Evolutionary conservation across 768 basidiomycete genomes (phyloP).

Genomic region (Suillus clintonianus): DNA sequence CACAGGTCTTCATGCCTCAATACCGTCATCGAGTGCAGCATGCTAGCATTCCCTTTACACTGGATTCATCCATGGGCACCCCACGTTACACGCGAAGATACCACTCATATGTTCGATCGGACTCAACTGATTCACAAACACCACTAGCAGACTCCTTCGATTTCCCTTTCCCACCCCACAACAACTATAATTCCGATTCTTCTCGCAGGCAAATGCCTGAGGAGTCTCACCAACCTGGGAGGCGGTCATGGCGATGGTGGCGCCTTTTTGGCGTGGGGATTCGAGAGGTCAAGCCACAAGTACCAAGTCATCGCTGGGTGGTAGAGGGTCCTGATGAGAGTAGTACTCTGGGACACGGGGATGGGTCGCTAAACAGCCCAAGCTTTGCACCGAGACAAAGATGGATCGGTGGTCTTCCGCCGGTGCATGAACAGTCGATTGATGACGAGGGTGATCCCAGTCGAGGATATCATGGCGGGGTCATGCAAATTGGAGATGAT

Average conservation of each 20-base stretch:
- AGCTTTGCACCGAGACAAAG: not conserved
- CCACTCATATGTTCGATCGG: constrained; percentile 14
- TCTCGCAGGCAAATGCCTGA: not conserved
- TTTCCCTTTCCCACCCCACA: constrained; percentile 13
- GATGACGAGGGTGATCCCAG: constrained; percentile 3
- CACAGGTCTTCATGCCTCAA: constrained; percentile 16
- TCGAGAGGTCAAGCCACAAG: constrained; percentile 21
- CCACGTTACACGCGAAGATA: not conserved
- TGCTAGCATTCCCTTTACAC: constrained; percentile 16
- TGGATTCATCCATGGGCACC: constrained; percentile 23
- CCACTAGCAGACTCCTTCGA: constrained; percentile 19
- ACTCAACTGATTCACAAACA: constrained; percentile 30
- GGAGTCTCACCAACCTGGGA: constrained; percentile 8
- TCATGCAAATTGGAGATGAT: constrained; percentile 24
- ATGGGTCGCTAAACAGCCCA: constrained; percentile 12
- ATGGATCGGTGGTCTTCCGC: constrained; percentile 8
- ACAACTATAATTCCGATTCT: not conserved
- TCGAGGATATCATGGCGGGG: constrained; percentile 1
- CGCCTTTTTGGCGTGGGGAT: constrained; percentile 25
- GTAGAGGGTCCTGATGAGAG: constrained; percentile 28
- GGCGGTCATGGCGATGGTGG: constrained; percentile 23
- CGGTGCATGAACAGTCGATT: constrained; percentile 13
- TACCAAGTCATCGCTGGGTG: constrained; percentile 22
- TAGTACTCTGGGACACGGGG: constrained; percentile 18
- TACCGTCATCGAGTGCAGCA: constrained; percentile 17